Evolutionary conservation across 305 asterid genomes (phyloP), one percentile per base, ranked within the genome.

Genomic region (Fraxinus baroniana): DNA sequence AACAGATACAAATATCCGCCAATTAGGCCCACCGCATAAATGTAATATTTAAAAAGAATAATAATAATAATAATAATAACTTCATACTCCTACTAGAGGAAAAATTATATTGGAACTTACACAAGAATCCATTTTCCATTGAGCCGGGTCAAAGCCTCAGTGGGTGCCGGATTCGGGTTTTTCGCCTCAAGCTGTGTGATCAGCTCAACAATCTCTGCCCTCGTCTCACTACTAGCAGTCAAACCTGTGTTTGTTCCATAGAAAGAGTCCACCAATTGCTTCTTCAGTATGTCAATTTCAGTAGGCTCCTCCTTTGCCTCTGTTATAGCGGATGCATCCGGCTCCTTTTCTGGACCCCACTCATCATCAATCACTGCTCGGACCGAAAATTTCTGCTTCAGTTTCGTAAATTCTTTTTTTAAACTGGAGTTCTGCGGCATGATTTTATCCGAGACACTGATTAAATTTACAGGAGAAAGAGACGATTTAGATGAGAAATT

Each of bases 41-140:
- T 4, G 15, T 26, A 66, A 24, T 66, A 3, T 20, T 35, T 4
- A 66, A 10, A 41, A 1, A 39, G 0, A 44, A 44, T n/a, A n/a
- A n/a, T n/a, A n/a, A n/a, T n/a, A n/a, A n/a, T n/a, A n/a, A n/a
- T n/a, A n/a, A n/a, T n/a, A 2, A 1, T 0, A 41, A 68, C 74
- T 28, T 26, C 35, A 26, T 24, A 66, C 4, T 26, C 36, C 35
- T 24, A 26, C 4, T 10, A 26, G 36, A 28, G 17, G 15, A 46
- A 24, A 49, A 49, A 49, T 0, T 32, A 28, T 33, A 35, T 1
- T 0, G 41, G 75, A 83, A 82, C 92, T 87, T 88, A 94, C 98
- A 89, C 94, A 7, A 95, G 98, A 81, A 94, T 89, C 98, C 98
- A 95, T 87, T 92, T 94, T 36, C 98, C 97, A 52, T 95, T 91